phyloP scores from a whole-genome alignment of 2,329 filamentous ascomycete genomes.

The Fusarium buxicola region DNA sequence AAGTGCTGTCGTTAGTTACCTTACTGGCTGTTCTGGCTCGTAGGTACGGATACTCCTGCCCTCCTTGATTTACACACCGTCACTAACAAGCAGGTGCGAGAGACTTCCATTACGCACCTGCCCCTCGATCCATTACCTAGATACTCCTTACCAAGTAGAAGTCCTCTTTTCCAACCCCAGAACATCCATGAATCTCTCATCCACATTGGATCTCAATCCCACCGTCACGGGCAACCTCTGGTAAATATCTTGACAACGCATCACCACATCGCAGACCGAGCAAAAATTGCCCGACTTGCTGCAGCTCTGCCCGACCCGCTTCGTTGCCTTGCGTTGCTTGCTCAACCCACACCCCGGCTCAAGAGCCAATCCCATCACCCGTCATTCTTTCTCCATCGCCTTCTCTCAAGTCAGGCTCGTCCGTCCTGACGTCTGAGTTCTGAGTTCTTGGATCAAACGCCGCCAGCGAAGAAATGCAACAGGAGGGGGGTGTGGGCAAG shows the following conservation, averaged over 20 bases:
- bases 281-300: conserved; percentile 46
- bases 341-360: conserved; percentile 35
- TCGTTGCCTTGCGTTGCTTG: conserved; percentile 40
- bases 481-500: conserved; percentile 41
- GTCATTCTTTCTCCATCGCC: conserved; percentile 25
- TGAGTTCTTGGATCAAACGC: conserved; percentile 27
- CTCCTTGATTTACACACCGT: conserved; percentile 28
- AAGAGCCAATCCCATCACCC: conserved; percentile 34
- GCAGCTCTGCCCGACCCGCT: conserved; percentile 49
- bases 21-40: background rate
- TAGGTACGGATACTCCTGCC: conserved; percentile 1
- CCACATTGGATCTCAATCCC: conserved; percentile 38
- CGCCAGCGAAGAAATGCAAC: conserved; percentile 39
- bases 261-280: conserved; percentile 52
- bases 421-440: conserved; percentile 25
- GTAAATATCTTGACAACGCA: conserved; percentile 62
- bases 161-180: conserved; percentile 28
- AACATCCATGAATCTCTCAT: conserved; percentile 20
- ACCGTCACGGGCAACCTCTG: conserved; percentile 48
- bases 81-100: conserved; percentile 21
- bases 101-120: conserved; percentile 20
- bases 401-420: conserved; percentile 9
- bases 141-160: conserved; percentile 21
- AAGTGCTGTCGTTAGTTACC: background rate
- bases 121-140: conserved; percentile 38